Conservation (phyloP, 73 alveolate species). For the Paramecium pentaurelia region DNA sequence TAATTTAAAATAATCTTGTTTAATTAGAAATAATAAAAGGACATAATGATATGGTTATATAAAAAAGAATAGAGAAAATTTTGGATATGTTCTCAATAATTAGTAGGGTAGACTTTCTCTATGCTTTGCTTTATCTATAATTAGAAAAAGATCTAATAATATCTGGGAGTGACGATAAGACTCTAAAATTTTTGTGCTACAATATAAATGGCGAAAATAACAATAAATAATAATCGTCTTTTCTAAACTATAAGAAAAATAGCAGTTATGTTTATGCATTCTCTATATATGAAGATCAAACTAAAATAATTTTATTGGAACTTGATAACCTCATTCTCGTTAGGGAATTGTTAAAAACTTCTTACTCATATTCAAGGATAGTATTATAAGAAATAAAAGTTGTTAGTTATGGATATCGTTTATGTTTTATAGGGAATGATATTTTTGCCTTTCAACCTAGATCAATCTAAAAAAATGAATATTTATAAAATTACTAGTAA, state of each 20-base stretch:
- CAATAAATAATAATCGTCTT: neutral
- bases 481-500: too few relatives aligned
- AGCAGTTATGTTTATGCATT: neutral
- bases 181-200: neutral
- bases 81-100: neutral
- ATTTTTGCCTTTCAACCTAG: neutral
- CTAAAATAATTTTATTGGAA: neutral
- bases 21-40: neutral
- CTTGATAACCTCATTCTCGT: neutral
- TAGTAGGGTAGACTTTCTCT: neutral
- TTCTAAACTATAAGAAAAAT: neutral
- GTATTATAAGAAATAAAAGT: neutral
- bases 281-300: neutral
- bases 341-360: neutral
- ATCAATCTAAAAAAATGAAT: neutral
- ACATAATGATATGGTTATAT: neutral
- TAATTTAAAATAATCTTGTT: too few relatives aligned
- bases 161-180: neutral
- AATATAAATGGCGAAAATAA: neutral
- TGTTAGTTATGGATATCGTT: neutral
- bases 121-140: neutral
- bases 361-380: neutral
- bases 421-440: neutral
- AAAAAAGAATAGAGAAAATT: too few relatives aligned
- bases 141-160: neutral